Evolutionary conservation across 2,329 filamentous ascomycete species (phyloP).

Genomic region (Aspergillus pseudotamarii): DNA sequence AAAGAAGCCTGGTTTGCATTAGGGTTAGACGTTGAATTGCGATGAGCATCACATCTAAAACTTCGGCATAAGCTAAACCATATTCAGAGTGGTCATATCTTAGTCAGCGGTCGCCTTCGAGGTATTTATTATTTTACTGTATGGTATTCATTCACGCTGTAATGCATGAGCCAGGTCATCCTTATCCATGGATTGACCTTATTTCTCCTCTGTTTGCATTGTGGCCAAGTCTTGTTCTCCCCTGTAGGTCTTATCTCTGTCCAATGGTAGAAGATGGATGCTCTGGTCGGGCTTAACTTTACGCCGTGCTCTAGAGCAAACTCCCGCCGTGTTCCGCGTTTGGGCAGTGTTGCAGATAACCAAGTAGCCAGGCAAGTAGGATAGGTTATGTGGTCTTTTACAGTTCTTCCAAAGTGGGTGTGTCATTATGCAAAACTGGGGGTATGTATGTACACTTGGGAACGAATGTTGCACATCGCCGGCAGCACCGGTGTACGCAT

Average conservation of each 20-base stretch:
- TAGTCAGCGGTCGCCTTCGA: no score
- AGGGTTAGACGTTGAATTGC: no score
- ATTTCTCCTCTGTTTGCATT: background rate
- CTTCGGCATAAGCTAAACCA: no score
- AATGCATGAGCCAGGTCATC: background rate
- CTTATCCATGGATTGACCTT: background rate
- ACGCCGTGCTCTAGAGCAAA: background rate
- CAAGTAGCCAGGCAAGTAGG: background rate
- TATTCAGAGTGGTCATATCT: no score
- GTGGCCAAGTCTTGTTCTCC: background rate
- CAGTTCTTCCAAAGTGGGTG: background rate
- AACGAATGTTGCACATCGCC: no score
- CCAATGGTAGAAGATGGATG: conserved; percentile 4
- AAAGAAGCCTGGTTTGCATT: no score
- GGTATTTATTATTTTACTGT: background rate
- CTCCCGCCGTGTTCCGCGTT: background rate
- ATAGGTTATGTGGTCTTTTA: background rate
- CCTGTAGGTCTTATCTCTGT: conserved; percentile 11
- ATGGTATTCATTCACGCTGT: background rate
- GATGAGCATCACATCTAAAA: no score
- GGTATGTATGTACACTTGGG: background rate
- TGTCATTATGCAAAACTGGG: background rate
- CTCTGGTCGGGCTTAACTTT: background rate
- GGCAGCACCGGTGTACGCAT: background rate
- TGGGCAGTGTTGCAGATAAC: conserved; percentile 12